phyloP scores from a whole-genome alignment of 2,329 filamentous ascomycete genomes.

The Chrysoporthe puriensis region DNA sequence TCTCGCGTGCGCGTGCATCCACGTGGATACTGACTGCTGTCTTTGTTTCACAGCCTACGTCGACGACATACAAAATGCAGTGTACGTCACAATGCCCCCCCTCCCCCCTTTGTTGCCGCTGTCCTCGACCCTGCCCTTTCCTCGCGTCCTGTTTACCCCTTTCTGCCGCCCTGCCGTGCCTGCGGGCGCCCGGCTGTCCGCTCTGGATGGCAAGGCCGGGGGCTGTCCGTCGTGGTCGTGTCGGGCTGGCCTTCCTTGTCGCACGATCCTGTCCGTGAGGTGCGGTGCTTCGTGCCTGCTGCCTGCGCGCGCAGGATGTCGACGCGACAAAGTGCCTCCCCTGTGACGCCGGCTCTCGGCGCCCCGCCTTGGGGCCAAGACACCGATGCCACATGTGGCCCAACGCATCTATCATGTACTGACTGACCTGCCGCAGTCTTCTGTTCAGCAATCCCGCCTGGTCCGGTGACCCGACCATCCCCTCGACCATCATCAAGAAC shows the following conservation, averaged over 20 bases:
- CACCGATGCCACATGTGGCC: not conserved
- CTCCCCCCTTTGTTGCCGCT: conserved; percentile 22
- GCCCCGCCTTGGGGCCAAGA: conserved; percentile 6
- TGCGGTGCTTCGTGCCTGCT: not conserved
- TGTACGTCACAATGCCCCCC: conserved; percentile 42
- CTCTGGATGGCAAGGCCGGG: not conserved
- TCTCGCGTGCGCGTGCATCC: not conserved
- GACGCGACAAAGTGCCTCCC: not conserved
- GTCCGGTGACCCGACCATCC: conserved; percentile 52
- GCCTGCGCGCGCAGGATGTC: not conserved
- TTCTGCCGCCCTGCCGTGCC: not conserved
- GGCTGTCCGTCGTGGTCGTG: not conserved
- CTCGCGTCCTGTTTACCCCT: not conserved
- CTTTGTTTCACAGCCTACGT: conserved; percentile 45
- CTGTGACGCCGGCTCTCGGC: not conserved
- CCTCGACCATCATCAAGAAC: conserved; percentile 60
- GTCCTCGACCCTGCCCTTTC: not conserved
- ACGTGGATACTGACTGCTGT: conserved; percentile 37
- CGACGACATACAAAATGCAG: conserved; percentile 54
- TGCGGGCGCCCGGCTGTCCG: not conserved
- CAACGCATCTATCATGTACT: conserved; percentile 19
- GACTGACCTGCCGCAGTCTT: conserved; percentile 45
- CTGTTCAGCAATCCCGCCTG: conserved; percentile 64
- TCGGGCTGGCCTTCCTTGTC: too few species aligned
- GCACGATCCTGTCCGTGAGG: too few species aligned